Base-by-base conservation (phyloP, 176 grass and related monocot genomes). In the Aegilops speltoides region DNA sequence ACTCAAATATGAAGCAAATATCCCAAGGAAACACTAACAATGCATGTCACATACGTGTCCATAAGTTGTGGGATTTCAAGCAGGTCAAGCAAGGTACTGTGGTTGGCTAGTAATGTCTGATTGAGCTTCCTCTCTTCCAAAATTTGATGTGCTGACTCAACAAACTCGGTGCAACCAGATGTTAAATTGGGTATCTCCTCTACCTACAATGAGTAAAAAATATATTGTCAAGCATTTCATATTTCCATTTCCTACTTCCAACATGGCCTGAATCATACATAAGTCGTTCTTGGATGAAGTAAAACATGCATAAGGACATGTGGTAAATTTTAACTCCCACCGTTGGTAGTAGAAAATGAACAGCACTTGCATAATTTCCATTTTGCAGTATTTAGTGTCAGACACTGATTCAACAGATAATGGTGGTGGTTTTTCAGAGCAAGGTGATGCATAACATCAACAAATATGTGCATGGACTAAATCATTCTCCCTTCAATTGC, bases 91-190 rank as follows among this genome's bases (percentile, higher is more conserved):
- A 99, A 77, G 66, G 97, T 97, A 77, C 85, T 99, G 48, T 99
- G 94, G 75, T 99, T 96, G 33, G 94, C 92, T 67, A 99, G 89
- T 81, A 99, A 90, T 78, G 97, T 97, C 79, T 97, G 94, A 73
- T 99, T 99, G 76, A 99, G 92, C 89, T 94, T 97, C 80, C 97
- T 93, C 89, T 99, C 92, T 89, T 97, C 97, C 89, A 97, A 81
- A 89, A 99, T 94, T 91, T 99, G 90, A 64, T 99, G 97, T 5
- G 97, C 97, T 2, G 92, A 97, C 68, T 97, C 97, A 17, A 99
- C 90, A 87, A 99, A 99, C 85, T 99, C 94, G 2, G 94, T 91
- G 83, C 97, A 99, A 87, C 97, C 97, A 87, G 97, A 82, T 87
- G 97, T 99, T 72, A 99, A 90, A 90, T 94, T 96, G 81, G 97